Conservation (phyloP, 1,284 basidiomycete species). For the Fomitopsis betulina region DNA sequence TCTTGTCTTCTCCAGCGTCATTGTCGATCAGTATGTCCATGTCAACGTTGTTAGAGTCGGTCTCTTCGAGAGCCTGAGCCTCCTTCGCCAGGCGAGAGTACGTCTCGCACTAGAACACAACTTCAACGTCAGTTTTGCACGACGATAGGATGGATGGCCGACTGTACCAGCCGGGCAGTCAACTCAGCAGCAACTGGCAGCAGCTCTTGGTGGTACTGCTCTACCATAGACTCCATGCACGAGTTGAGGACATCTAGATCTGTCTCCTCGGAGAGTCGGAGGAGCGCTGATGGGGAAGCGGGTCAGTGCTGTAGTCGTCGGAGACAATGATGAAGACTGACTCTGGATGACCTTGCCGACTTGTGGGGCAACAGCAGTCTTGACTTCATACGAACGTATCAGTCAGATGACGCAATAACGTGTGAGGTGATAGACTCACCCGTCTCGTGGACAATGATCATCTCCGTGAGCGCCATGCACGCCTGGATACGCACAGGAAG, state of each 20-base stretch:
- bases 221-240: conserved; percentile 84
- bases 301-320: not conserved
- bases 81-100: conserved; percentile 79
- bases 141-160: not conserved
- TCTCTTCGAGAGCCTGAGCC: conserved; percentile 50
- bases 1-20: conserved; percentile 74
- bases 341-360: conserved; percentile 88
- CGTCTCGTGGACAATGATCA: conserved; percentile 64
- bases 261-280: conserved; percentile 86
- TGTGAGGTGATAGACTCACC: conserved; percentile 35
- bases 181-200: conserved; percentile 85
- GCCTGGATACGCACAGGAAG: conserved; percentile 86
- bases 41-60: conserved; percentile 37
- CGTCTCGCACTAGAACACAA: conserved; percentile 59
- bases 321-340: conserved; percentile 26
- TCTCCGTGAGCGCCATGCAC: conserved; percentile 74
- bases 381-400: conserved; percentile 41
- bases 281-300: conserved; percentile 47
- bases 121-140: not conserved
- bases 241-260: conserved; percentile 83
- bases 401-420: not conserved
- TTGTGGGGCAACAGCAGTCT: conserved; percentile 68
- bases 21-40: conserved; percentile 47
- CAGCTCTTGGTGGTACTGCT: conserved; percentile 80
- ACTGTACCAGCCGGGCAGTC: conserved; percentile 68